Evolutionary conservation across 768 basidiomycete genomes (phyloP).

Genomic region (Termitomyces sp.): DNA sequence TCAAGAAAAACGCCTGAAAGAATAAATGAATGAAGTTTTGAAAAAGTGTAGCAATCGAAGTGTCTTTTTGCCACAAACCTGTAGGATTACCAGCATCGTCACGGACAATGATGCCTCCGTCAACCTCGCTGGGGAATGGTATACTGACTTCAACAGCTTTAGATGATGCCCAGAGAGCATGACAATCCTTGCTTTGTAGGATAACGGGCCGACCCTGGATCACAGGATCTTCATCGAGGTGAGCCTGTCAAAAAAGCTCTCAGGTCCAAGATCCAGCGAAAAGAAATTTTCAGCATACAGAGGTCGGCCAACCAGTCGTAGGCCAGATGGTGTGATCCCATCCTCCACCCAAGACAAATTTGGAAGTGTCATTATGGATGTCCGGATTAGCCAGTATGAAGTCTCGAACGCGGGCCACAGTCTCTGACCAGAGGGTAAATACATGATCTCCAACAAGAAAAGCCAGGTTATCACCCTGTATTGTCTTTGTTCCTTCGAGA

Average conservation of each 20-base stretch:
- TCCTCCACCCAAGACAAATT: conserved; percentile 74
- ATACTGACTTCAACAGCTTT: conserved; percentile 50
- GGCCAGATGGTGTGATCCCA: conserved; percentile 90
- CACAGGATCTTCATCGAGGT: conserved; percentile 66
- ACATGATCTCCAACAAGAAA: not conserved
- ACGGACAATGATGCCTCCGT: conserved; percentile 78
- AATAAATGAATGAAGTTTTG: not conserved
- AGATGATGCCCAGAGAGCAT: conserved; percentile 83
- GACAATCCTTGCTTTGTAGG: conserved; percentile 82
- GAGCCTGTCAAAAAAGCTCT: conserved; percentile 37
- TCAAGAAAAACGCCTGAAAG: conserved; percentile 68
- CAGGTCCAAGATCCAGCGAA: not conserved
- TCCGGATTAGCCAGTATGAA: conserved; percentile 58
- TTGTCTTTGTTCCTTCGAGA: conserved; percentile 54
- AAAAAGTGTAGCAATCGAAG: conserved; percentile 4
- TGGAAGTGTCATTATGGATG: conserved; percentile 47
- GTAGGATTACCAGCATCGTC: conserved; percentile 64
- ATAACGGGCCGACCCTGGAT: conserved; percentile 67
- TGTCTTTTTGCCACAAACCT: conserved; percentile 35
- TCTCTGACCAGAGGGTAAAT: conserved; percentile 34
- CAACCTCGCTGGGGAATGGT: conserved; percentile 62
- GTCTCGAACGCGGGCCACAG: conserved; percentile 52
- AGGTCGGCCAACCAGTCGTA: conserved; percentile 54
- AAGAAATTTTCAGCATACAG: conserved; percentile 40
- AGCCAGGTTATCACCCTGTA: conserved; percentile 38